A percentile compares a stretch with the other conserved stretches of the same genome.
These are phyloP conservation scores for Pochonia chlamydosporia DNA, from an alignment of 2,329 filamentous ascomycete genomes.

Conservation along the genomic window DNA sequence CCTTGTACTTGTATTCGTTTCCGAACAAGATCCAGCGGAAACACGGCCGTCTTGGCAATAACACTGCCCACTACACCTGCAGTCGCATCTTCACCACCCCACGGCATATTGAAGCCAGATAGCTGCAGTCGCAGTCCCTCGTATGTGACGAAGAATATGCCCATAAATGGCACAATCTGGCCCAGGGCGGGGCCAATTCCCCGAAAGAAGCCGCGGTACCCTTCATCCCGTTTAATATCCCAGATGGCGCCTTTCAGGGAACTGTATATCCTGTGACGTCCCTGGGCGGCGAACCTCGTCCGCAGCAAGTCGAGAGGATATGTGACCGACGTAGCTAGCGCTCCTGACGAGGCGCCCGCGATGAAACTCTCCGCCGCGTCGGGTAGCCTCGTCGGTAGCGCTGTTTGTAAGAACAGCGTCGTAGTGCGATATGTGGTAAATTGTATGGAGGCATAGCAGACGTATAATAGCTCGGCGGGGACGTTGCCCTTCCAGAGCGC, in stretches of 20 bases:
- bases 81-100: constrained; percentile 75
- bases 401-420: constrained; percentile 59
- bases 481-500: constrained; percentile 97
- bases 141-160: constrained; percentile 88
- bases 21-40: constrained; percentile 85
- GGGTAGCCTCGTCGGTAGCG: constrained; percentile 44
- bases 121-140: constrained; percentile 65
- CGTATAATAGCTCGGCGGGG: constrained; percentile 88
- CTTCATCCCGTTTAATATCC: constrained; percentile 73
- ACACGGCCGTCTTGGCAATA: constrained; percentile 81
- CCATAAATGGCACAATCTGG: constrained; percentile 96
- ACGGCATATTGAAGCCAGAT: constrained; percentile 50
- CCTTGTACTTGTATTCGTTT: constrained; percentile 96
- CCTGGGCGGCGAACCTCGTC: constrained; percentile 95
- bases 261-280: constrained; percentile 69
- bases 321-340: constrained; percentile 72
- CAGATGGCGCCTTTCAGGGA: constrained; percentile 63
- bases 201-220: constrained; percentile 75
- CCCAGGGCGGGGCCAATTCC: constrained; percentile 74
- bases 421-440: constrained; percentile 82
- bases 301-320: constrained; percentile 92
- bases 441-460: constrained; percentile 83
- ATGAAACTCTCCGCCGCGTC: constrained; percentile 72
- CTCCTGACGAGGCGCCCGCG: constrained; percentile 76
- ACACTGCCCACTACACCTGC: constrained; percentile 77